Evolutionary conservation across 306 rosid genomes (phyloP).

Genomic region (Herpetospermum pedunculosum): DNA sequence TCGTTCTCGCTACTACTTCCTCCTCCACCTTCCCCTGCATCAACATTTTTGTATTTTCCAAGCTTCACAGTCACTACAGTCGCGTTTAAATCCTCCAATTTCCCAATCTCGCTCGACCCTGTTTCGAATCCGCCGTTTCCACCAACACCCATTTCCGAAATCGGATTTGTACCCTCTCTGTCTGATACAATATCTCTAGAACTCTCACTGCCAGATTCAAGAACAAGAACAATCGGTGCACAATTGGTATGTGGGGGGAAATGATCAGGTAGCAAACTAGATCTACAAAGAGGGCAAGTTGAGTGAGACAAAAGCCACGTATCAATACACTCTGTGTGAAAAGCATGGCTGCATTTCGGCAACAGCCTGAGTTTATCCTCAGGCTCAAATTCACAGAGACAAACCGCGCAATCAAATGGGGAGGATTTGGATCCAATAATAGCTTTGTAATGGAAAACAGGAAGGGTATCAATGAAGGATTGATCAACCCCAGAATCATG

Average conservation of each 20-base stretch:
- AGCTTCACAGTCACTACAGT: slow-evolving; percentile 64
- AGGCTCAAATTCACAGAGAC: slow-evolving; percentile 82
- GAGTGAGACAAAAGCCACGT: slow-evolving; percentile 95
- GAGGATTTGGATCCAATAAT: slow-evolving; percentile 65
- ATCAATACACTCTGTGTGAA: slow-evolving; percentile 87
- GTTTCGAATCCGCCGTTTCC: slow-evolving; percentile 32
- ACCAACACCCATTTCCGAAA: slow-evolving; percentile 18
- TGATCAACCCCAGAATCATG: slow-evolving; percentile 98
- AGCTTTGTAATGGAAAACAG: slow-evolving; percentile 70
- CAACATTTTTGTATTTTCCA: slow-evolving; percentile 71
- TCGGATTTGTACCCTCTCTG: slow-evolving; percentile 35
- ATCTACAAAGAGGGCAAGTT: slow-evolving; percentile 91
- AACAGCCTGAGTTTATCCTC: slow-evolving; percentile 76
- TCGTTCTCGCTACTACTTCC: slow-evolving; percentile 34
- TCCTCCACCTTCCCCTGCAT: slow-evolving; percentile 38
- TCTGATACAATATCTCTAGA: slow-evolving; percentile 57
- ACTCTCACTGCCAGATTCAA: slow-evolving; percentile 80
- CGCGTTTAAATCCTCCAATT: slow-evolving; percentile 18
- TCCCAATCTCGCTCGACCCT: slow-evolving; percentile 26
- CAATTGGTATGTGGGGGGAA: slow-evolving; percentile 24
- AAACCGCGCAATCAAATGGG: slow-evolving; percentile 94
- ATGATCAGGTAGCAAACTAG: slow-evolving; percentile 49
- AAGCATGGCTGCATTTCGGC: slow-evolving; percentile 93
- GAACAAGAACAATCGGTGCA: slow-evolving; percentile 69
- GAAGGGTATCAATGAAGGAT: slow-evolving; percentile 77